Evolutionary conservation across 2,329 filamentous ascomycete species (phyloP), one percentile per base, ranked within the genome.

Genomic region (Triangularia verruculosa): DNA sequence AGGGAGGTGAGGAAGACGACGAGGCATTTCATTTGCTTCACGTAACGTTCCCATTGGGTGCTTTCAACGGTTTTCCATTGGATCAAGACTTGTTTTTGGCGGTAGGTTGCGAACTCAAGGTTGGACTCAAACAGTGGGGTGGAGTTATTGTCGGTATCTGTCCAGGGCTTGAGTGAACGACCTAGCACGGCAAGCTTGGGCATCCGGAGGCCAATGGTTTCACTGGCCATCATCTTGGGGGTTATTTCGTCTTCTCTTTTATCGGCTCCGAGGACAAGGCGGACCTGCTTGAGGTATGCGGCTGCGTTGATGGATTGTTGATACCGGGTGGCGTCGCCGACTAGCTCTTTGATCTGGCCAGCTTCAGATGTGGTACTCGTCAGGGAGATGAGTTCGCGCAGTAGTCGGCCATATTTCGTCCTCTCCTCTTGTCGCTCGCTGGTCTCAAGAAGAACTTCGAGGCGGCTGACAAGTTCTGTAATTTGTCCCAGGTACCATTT

Each of bases 211-310:
- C 62, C 52, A 6, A 39, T n/a, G 9, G 15, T 61, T 2, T 55
- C 47, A 27, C 53, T 61, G 15, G 59, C 34, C n/a, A 39, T 25
- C n/a, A 39, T 39, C 5, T 64, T 63, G 12, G 64, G 63, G 30
- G 59, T 65, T 30, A 68, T 57, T 60, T 69, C 68, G 27, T 70
- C 69, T 8, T 67, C 66, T 20, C 67, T 67, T 61, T 66, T 65
- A 61, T 69, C 69, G 17, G 65, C 65, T 9, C 65, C 66, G 12
- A 69, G 57, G 25, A 67, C 60, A 3, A 69, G 65, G 25, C 68
- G 63, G 62, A 69, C 64, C 27, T 70, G 68, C 30, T 70, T 68
- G 51, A 67, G 47, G 56, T 66, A 67, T 9, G 66, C 66, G n/a
- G 69, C 68, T 5, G 68, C 69, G 11, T 63, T 67, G 24, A 70